phyloP scores from a whole-genome alignment of 2,329 filamentous ascomycete genomes.

The Mariannaea elegans region DNA sequence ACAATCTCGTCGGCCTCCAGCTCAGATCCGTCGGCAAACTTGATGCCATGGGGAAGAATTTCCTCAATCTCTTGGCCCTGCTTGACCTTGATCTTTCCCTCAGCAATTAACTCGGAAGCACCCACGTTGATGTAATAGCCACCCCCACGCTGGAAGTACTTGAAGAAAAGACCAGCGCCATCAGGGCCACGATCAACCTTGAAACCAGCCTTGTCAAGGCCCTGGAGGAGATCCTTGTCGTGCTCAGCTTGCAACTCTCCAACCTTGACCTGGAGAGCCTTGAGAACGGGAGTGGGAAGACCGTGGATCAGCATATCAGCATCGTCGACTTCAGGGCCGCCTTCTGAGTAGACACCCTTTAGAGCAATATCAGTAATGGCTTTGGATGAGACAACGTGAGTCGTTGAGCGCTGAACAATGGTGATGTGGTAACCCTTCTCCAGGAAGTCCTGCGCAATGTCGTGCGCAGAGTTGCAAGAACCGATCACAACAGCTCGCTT shows the following conservation, averaged over 20 bases:
- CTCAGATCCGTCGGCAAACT: conserved; percentile 63
- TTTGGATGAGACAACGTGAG: conserved; percentile 68
- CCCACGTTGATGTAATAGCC: conserved; percentile 79
- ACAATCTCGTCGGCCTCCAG: conserved; percentile 71
- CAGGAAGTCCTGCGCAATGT: conserved; percentile 73
- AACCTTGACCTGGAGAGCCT: conserved; percentile 62
- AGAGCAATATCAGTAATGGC: conserved; percentile 62
- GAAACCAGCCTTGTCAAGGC: conserved; percentile 67
- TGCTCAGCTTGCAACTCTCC: conserved; percentile 44
- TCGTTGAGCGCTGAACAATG: conserved; percentile 74
- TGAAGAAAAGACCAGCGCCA: conserved; percentile 64
- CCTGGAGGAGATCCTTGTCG: conserved; percentile 51
- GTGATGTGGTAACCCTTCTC: conserved; percentile 74
- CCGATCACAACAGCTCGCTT: conserved; percentile 73
- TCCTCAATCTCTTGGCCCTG: conserved; percentile 64
- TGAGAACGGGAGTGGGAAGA: conserved; percentile 67
- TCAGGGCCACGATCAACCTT: conserved; percentile 66
- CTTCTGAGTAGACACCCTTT: conserved; percentile 59
- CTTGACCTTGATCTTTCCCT: conserved; percentile 71
- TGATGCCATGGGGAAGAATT: conserved; percentile 56
- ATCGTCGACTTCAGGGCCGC: conserved; percentile 69
- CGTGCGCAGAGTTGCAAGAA: conserved; percentile 74
- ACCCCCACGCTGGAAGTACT: conserved; percentile 72
- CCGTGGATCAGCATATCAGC: conserved; percentile 69
- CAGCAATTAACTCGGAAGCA: conserved; percentile 66